phyloP scores from a whole-genome alignment of 2,329 filamentous ascomycete genomes.

The Trichoderma atrobrunneum region DNA sequence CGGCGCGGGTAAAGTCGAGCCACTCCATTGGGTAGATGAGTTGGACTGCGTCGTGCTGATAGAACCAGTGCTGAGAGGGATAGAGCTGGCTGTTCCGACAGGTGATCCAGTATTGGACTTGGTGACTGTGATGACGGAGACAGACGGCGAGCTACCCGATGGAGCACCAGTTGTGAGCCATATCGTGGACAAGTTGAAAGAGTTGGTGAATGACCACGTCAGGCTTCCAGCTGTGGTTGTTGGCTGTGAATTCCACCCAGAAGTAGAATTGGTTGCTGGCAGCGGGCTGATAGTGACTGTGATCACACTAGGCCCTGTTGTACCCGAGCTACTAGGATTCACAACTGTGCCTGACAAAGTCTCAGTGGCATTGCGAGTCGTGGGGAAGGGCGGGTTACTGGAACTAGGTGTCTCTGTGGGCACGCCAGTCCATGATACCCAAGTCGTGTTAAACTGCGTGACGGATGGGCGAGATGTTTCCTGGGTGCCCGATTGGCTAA shows the following conservation, averaged over 20 bases:
- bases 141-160: neutral
- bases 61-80: neutral
- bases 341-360: constrained; percentile 6
- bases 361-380: constrained; percentile 6
- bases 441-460: constrained; percentile 7
- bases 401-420: neutral
- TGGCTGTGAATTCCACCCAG: neutral
- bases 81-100: neutral
- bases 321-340: neutral
- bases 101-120: neutral
- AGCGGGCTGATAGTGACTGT: constrained; percentile 15
- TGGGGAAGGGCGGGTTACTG: constrained; percentile 7
- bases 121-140: neutral
- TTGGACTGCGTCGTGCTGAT: neutral
- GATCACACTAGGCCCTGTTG: neutral
- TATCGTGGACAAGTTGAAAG: constrained; percentile 12
- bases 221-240: neutral
- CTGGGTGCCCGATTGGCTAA: neutral
- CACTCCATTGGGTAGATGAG: neutral
- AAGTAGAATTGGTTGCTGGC: constrained; percentile 13
- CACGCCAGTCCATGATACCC: neutral
- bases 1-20: neutral
- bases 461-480: neutral
- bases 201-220: constrained; percentile 14
- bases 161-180: neutral